A percentile compares a stretch with the other conserved stretches of the same genome.
Conservation (phyloP, 176 grass and related monocot species). For the Elaeis guineensis region DNA sequence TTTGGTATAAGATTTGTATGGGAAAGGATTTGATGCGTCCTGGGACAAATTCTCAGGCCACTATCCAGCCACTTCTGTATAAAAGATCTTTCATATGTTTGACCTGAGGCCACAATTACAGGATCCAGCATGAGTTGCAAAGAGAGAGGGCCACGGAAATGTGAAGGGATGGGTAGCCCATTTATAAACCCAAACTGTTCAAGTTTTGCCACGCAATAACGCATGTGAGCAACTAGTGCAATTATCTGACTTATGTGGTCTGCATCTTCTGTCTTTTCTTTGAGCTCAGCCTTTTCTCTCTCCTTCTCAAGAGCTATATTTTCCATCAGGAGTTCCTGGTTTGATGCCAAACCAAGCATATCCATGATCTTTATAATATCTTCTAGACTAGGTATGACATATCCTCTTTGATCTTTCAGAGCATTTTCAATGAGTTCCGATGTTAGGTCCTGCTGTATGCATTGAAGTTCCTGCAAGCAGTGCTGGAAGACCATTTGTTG, state of each 20-base stretch:
- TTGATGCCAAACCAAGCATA: conserved; percentile 31
- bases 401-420: conserved; percentile 30
- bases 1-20: conserved; percentile 39
- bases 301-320: conserved; percentile 39
- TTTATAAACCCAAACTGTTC: conserved; percentile 37
- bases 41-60: conserved; percentile 37
- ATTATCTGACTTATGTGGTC: conserved; percentile 27
- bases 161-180: conserved; percentile 27
- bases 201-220: conserved; percentile 31
- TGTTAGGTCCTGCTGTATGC: conserved; percentile 16
- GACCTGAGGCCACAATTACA: conserved; percentile 44
- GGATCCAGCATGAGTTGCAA: conserved; percentile 46
- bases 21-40: conserved; percentile 22
- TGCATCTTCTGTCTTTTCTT: conserved; percentile 21
- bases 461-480: conserved; percentile 30
- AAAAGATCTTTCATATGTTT: conserved; percentile 45
- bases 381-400: conserved; percentile 30
- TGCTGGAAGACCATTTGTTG: conserved; percentile 17
- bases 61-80: conserved; percentile 50
- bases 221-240: conserved; percentile 28
- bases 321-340: conserved; percentile 35
- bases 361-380: conserved; percentile 38
- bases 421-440: conserved; percentile 30
- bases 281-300: conserved; percentile 27
- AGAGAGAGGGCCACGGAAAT: conserved; percentile 46